Base-by-base conservation (phyloP, 1,284 basidiomycete genomes). In the Uromyces viciae-fabae region DNA sequence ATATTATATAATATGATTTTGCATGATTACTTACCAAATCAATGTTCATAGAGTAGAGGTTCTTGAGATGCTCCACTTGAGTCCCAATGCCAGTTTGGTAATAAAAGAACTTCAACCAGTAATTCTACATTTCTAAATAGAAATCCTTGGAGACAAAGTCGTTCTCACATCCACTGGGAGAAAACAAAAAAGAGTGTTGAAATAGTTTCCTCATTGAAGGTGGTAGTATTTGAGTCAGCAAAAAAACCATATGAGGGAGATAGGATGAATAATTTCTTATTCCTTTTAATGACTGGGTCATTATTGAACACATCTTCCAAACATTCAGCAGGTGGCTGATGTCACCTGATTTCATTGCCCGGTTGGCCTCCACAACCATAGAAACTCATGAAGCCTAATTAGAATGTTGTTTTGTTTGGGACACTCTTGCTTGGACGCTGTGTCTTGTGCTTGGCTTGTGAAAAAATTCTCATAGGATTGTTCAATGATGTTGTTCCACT, bases 121-220 rank as follows among this genome's bases (percentile, higher is more conserved):
- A 75, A 28, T 75, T 75, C 19, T 75, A 38, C 4, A 60, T 40
- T 40, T 75, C 73, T 15, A 75, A 52, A 19, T 75, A 75, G 38
- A 60, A 75, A 36, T 75, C 73, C 58, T 75, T 75, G 9, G 73
- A 7, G 0, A 60, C 36, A 38, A 75, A 75, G 22, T 68, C 60
- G 33, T 46, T 40, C 19, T 77, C 46, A 17, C 49, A 36, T 2
- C 75, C 62, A 33, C 58, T 75, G 14, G 73, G 73, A 3, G 54
- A 75, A 28, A 75, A n/a, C 38, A 75, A n/a, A 9, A 75, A 17
- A 2, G 56, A 75, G 36, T 75, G 73, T 17, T 40, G 22, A 15
- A 75, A 62, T 11, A 33, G 25, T 46, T 62, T 58, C 7, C 46
- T 42, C 9, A 75, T 28, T 14, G n/a, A 42, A 19, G 54, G 54